phyloP scores from a whole-genome alignment of 345 rosid genomes.

The Eucalyptus caleyi region DNA sequence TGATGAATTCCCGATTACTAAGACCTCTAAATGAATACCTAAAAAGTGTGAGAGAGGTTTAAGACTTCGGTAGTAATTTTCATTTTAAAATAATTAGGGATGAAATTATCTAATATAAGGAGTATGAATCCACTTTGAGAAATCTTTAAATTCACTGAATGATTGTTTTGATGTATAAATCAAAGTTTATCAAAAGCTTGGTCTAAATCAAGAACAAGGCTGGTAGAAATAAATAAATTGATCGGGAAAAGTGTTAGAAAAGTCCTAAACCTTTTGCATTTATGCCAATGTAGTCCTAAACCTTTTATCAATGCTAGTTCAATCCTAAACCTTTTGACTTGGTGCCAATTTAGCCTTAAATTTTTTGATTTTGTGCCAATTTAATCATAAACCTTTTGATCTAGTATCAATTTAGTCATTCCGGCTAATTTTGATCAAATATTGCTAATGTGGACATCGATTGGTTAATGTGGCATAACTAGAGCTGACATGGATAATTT shows the following conservation, averaged over 20 bases:
- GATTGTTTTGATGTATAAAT: accelerated
- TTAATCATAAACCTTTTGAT: accelerated
- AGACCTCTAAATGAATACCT: accelerated
- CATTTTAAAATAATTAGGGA: too few species aligned
- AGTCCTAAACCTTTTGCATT: accelerated
- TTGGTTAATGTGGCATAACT: too few species aligned
- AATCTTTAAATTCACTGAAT: too few species aligned
- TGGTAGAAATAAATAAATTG: too few species aligned
- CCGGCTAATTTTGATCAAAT: accelerated
- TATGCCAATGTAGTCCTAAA: accelerated
- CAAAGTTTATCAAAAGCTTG: too few species aligned
- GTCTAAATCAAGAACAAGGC: too few species aligned
- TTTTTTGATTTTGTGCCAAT: accelerated
- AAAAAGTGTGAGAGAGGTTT: too few species aligned
- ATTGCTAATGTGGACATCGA: accelerated
- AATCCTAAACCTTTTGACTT: accelerated
- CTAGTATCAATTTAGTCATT: too few species aligned
- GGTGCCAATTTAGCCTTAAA: accelerated
- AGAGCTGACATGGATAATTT: accelerated
- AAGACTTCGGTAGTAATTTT: accelerated
- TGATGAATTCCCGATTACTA: too few species aligned
- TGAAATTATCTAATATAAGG: too few species aligned
- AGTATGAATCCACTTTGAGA: too few species aligned
- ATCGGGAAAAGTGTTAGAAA: too few species aligned
- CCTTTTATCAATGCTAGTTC: accelerated